Base-by-base conservation (phyloP, 306 rosid genomes). In the Gastrolobium villosum region DNA sequence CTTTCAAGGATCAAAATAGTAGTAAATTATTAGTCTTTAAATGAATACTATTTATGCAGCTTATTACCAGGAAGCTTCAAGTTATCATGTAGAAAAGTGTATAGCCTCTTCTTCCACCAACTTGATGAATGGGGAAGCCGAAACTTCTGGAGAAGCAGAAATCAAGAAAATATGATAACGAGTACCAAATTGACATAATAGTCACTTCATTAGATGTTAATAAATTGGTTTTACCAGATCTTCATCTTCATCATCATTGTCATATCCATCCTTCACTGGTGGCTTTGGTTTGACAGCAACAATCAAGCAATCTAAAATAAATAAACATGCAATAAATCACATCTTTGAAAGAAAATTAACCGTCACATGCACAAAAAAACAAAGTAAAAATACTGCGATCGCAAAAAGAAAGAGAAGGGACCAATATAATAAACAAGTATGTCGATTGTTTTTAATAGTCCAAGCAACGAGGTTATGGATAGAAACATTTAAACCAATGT, bases 271-370 rank as follows among this genome's bases (percentile, higher is more conserved):
- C 56, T 75, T 87, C 68, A 84, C 87, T 2, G 99, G 98, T 40
- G 96, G 91, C 88, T 86, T 95, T 65, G 99, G 99, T 85, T 91
- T 95, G 70, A 95, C 96, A 77, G 94, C 98, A 85, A 93, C 95
- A 72, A 90, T 88, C 66, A 92, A 77, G 65, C 91, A 82, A 87
- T 95, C 98, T 95, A 63, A 79, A 79, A 76, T 13, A 63, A 79
- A 56, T 39, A 65, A 41, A 70, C 6, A 48, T 26, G 31, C 35
- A 68, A 75, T 30, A 44, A 70, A 82, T 77, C 31, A 20, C 66
- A 6, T 40, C 11, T 74, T 39, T 57, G 75, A 37, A 61, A 46
- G 35, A 53, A 84, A 65, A 71, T 26, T 59, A 83, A 77, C 56
- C 5, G 15, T 9, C 32, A 45, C 9, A 41, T 4, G 69, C 75